A percentile compares a stretch with the other conserved stretches of the same genome.
Conservation (phyloP, 768 basidiomycete species). For the Paxillus ammoniavirescens region DNA sequence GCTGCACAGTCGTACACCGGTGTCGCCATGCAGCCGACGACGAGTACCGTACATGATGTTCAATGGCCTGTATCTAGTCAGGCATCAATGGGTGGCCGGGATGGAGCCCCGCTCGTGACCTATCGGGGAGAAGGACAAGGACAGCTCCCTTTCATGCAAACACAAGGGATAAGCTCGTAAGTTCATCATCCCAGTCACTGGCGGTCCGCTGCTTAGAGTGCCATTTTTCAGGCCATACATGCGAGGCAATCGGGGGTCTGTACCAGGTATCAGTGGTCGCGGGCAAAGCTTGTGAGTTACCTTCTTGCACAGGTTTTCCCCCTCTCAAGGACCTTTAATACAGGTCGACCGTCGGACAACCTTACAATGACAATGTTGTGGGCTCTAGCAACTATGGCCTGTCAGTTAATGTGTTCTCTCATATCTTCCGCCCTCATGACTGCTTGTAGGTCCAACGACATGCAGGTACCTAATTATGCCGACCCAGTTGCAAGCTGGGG, state of each 20-base stretch:
- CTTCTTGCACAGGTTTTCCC: background rate
- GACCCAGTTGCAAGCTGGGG: background rate
- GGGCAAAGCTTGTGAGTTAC: conserved; percentile 15
- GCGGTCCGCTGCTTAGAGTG: background rate
- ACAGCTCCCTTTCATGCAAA: background rate
- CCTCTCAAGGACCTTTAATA: background rate
- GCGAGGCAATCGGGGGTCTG: background rate
- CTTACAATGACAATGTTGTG: background rate
- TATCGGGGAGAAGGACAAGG: conserved; percentile 6
- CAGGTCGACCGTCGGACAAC: conserved; percentile 10
- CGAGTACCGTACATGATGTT: background rate
- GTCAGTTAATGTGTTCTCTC: conserved; percentile 10
- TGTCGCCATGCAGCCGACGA: conserved; percentile 6
- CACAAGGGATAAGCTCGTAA: conserved; percentile 8
- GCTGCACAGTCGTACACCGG: conserved; percentile 5
- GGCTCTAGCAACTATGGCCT: conserved; percentile 7
- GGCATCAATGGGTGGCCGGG: conserved; percentile 2
- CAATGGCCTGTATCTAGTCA: conserved; percentile 4
- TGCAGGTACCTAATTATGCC: conserved; percentile 7
- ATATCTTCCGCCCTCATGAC: conserved; percentile 1
- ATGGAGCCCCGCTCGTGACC: background rate
- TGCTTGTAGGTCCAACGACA: background rate
- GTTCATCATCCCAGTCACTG: conserved; percentile 2
- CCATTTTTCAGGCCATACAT: conserved; percentile 5
- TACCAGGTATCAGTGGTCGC: conserved; percentile 3